phyloP scores from a whole-genome alignment of 495 filamentous ascomycete genomes.

The Beverwykella pulmonaria region DNA sequence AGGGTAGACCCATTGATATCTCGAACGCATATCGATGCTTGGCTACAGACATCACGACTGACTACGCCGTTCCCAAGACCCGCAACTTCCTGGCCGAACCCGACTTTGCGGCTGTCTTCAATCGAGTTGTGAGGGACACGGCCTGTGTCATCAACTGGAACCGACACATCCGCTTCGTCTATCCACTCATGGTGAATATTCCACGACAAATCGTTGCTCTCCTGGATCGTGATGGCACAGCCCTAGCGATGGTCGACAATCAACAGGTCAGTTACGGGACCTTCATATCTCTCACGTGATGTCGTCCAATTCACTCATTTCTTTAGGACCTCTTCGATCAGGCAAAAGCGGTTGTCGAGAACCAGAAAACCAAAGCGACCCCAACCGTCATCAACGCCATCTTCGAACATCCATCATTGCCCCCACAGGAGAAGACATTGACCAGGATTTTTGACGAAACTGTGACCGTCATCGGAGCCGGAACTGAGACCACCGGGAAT shows the following conservation, averaged over 20 bases:
- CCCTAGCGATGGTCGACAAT: constrained; percentile 11
- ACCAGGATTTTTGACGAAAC: constrained; percentile 14
- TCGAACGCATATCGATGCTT: constrained; percentile 12
- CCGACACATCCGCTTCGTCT: constrained; percentile 3
- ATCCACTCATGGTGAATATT: constrained; percentile 5
- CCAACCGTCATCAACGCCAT: constrained; percentile 13
- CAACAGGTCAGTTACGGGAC: not conserved
- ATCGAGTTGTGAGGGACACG: constrained; percentile 2
- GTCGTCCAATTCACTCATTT: not conserved
- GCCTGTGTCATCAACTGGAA: constrained; percentile 14
- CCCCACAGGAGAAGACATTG: constrained; percentile 17
- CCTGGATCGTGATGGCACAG: not conserved
- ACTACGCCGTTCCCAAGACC: constrained; percentile 8
- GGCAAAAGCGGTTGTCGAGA: constrained; percentile 7
- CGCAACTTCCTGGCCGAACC: constrained; percentile 3
- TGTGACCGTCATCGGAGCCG: constrained; percentile 20
- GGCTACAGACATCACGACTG: constrained; percentile 12
- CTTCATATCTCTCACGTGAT: not conserved
- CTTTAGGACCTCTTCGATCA: constrained; percentile 4
- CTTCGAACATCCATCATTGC: constrained; percentile 9
- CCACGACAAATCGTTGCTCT: not conserved
- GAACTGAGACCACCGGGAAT: constrained; percentile 16
- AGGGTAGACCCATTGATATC: not conserved
- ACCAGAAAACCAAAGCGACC: not conserved
- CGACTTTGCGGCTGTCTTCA: not conserved